phyloP scores from a whole-genome alignment of 2,329 filamentous ascomycete genomes.

The Corniculantispora saksenae region DNA sequence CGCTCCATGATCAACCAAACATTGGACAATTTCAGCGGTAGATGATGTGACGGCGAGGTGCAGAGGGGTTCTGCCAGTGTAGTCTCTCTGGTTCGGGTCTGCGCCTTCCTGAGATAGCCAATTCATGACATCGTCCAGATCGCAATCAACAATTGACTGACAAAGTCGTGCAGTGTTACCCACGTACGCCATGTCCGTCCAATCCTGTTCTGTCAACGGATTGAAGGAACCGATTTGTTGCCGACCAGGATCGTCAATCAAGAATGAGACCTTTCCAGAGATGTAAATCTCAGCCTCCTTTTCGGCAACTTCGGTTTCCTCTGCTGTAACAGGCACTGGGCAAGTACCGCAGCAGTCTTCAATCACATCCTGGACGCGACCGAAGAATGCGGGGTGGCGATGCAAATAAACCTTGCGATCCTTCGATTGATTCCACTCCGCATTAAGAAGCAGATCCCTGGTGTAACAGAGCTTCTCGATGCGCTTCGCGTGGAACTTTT shows the following conservation, averaged over 20 bases:
- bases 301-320: slow-evolving; percentile 70
- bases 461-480: slow-evolving; percentile 84
- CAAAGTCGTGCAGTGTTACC: slow-evolving; percentile 77
- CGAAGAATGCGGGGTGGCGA: slow-evolving; percentile 84
- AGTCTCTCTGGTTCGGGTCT: slow-evolving; percentile 73
- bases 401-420: slow-evolving; percentile 78
- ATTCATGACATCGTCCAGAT: slow-evolving; percentile 68
- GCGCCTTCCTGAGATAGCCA: slow-evolving; percentile 69
- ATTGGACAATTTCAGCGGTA: slow-evolving; percentile 68
- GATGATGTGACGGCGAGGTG: slow-evolving; percentile 74
- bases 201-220: slow-evolving; percentile 77
- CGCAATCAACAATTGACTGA: slow-evolving; percentile 75
- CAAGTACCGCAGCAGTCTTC: slow-evolving; percentile 82
- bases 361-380: slow-evolving; percentile 71
- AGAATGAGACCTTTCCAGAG: slow-evolving; percentile 70
- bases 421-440: slow-evolving; percentile 80
- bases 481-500: slow-evolving; percentile 61
- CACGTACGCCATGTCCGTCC: slow-evolving; percentile 90
- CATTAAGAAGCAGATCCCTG: slow-evolving; percentile 78
- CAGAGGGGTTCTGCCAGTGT: slow-evolving; percentile 76
- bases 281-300: slow-evolving; percentile 77
- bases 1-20: slow-evolving; percentile 70
- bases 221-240: slow-evolving; percentile 74
- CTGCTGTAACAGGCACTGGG: slow-evolving; percentile 65
- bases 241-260: slow-evolving; percentile 79